Base-by-base conservation (phyloP, 305 asterid species). In the Fraxinus baroniana region DNA sequence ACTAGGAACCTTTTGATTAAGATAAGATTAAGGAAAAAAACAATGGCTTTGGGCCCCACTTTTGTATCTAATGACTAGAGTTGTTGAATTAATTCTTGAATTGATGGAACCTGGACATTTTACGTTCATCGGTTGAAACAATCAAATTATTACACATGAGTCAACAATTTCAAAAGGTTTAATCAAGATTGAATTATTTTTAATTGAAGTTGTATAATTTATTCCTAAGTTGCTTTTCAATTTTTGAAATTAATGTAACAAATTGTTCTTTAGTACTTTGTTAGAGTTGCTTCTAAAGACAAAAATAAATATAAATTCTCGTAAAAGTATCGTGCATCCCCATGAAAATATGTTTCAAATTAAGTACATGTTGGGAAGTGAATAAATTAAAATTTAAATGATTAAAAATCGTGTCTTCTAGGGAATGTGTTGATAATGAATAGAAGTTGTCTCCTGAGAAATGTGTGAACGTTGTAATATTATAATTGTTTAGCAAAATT, bases 91-190 rank as follows among this genome's bases (percentile, higher is more conserved):
- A 70, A 28, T 70, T 70, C 75, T 70, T 30, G 75, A 70, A 68
- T 28, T 68, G 74, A 68, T 68, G 74, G 74, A 68, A 70, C 75
- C 62, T 52, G 62, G 62, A 52, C 62, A 52, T 17, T 52, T 52
- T 52, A 4, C 62, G 9, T 17, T 17, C 62, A 17, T 52, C 62
- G 20, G 62, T 52, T 52, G 22, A 52, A 52, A 52, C 62, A 70
- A 30, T 70, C 75, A 30, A 15, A 70, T 70, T 70, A 70, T 70
- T 13, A 28, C 8, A 24, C 32, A 3, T 22, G 17, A 64, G 72
- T 64, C 72, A 22, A 64, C 33, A 64, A 64, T 22, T 22, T 64
- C 3, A 62, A 18, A 62, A 62, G 32, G 17, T 22, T 2, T 20
- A 60, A 12, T 60, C 15, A 62, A 22, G 71, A 62, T 62, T 24